Percentiles rank a stretch among this genome's conserved stretches.
Conservation (phyloP, 495 filamentous ascomycete genomes). For the Xylaria scruposa region DNA sequence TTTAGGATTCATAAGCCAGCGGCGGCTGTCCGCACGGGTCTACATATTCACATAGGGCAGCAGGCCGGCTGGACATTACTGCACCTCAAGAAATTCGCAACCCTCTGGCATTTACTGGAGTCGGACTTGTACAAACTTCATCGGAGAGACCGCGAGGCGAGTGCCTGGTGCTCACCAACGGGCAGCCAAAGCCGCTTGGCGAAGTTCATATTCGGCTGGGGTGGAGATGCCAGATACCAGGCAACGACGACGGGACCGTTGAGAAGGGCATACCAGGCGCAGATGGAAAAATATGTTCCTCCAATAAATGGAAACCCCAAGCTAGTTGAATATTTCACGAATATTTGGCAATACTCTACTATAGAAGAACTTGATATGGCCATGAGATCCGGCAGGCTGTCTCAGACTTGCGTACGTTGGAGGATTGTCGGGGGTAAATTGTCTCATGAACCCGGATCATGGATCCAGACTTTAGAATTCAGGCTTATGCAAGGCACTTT, state of each 20-base stretch:
- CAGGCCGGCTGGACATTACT: conserved; percentile 30
- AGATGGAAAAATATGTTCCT: conserved; percentile 14
- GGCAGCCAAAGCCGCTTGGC: not conserved
- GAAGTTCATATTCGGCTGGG: not conserved
- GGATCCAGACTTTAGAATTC: conserved; percentile 30
- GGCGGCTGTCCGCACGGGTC: not conserved
- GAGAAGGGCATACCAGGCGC: not conserved
- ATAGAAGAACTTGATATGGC: not conserved
- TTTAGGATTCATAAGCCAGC: conserved; percentile 36
- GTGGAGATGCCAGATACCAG: not conserved
- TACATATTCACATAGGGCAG: conserved; percentile 36
- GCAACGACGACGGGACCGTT: conserved; percentile 1
- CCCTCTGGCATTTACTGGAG: conserved; percentile 8
- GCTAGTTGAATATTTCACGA: not conserved
- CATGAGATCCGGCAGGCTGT: not conserved
- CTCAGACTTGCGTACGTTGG: not conserved
- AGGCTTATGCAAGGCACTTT: conserved; percentile 36
- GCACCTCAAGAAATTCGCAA: conserved; percentile 34
- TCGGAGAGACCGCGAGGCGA: not conserved
- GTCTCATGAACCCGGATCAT: not conserved
- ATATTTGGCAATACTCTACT: conserved; percentile 31
- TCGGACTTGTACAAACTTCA: not conserved
- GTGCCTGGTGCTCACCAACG: not conserved
- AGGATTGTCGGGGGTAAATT: not conserved
- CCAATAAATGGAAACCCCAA: not conserved